Evolutionary conservation across 1,284 basidiomycete species (phyloP).

Genomic region (Fomitopsis pinicola): DNA sequence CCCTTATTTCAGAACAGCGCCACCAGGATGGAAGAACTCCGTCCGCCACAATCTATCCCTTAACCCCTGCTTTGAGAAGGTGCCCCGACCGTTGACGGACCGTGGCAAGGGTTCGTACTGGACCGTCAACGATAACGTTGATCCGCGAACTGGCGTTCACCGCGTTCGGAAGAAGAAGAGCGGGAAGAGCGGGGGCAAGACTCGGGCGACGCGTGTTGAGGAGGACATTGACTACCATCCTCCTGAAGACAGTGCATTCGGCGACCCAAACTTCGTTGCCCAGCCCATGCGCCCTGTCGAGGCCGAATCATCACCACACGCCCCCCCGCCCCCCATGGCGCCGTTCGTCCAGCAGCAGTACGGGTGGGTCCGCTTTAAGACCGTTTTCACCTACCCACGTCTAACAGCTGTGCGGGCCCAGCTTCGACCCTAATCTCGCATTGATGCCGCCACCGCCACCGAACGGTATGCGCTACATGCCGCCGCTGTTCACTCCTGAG

Average conservation of each 20-base stretch:
- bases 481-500: conserved; percentile 56
- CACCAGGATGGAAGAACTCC: conserved; percentile 90
- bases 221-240: conserved; percentile 57
- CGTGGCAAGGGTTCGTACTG: conserved; percentile 85
- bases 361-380: conserved; percentile 31
- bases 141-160: conserved; percentile 81
- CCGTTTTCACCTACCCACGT: not conserved
- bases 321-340: conserved; percentile 36
- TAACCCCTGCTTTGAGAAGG: conserved; percentile 92
- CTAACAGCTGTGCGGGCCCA: not conserved
- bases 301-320: conserved; percentile 50
- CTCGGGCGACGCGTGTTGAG: conserved; percentile 30
- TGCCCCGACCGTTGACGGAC: conserved; percentile 83
- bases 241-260: conserved; percentile 36
- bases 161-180: conserved; percentile 79
- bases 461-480: conserved; percentile 55
- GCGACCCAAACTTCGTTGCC: conserved; percentile 52
- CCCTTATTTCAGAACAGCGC: conserved; percentile 78
- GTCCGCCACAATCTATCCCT: conserved; percentile 92
- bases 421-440: conserved; percentile 43
- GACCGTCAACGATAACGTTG: conserved; percentile 84
- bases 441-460: conserved; percentile 45
- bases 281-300: conserved; percentile 53
- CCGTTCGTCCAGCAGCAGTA: conserved; percentile 2
- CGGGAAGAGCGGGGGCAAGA: conserved; percentile 42